Conservation (phyloP, 2,329 filamentous ascomycete species). For the Calcarisporium arbuscula region DNA sequence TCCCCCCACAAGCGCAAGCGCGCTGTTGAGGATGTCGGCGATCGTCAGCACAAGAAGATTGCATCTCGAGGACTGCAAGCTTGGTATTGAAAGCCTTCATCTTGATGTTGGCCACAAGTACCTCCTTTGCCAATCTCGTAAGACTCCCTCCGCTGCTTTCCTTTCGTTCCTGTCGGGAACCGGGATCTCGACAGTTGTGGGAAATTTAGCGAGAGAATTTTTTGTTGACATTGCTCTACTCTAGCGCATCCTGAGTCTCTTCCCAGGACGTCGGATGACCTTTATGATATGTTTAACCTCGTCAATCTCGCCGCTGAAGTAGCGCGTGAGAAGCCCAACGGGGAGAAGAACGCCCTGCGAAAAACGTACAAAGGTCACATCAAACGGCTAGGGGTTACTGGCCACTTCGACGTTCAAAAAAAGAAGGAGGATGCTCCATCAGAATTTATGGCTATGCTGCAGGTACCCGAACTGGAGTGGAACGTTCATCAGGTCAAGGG, state of each 20-base stretch:
- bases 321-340: conserved; percentile 57
- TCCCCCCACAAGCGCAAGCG: conserved; percentile 58
- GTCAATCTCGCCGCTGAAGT: conserved; percentile 53
- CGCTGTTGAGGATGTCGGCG: conserved; percentile 46
- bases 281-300: conserved; percentile 54
- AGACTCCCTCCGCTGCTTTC: conserved; percentile 45
- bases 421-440: conserved; percentile 45
- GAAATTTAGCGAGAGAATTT: conserved; percentile 19
- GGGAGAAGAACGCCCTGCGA: conserved; percentile 59
- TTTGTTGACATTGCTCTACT: conserved; percentile 39
- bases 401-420: conserved; percentile 53
- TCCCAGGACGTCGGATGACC: conserved; percentile 46
- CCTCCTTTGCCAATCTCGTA: conserved; percentile 61
- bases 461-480: conserved; percentile 51
- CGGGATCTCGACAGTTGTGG: conserved; percentile 19
- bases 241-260: conserved; percentile 43
- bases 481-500: conserved; percentile 46
- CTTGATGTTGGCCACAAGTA: conserved; percentile 62
- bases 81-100: conserved; percentile 59
- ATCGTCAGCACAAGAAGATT: conserved; percentile 54
- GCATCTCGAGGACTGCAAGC: conserved; percentile 55
- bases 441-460: conserved; percentile 47
- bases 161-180: conserved; percentile 18
- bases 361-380: conserved; percentile 66
- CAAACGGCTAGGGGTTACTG: conserved; percentile 55